Evolutionary conservation across 768 basidiomycete genomes (phyloP).

Genomic region (Naganishia friedmannii): DNA sequence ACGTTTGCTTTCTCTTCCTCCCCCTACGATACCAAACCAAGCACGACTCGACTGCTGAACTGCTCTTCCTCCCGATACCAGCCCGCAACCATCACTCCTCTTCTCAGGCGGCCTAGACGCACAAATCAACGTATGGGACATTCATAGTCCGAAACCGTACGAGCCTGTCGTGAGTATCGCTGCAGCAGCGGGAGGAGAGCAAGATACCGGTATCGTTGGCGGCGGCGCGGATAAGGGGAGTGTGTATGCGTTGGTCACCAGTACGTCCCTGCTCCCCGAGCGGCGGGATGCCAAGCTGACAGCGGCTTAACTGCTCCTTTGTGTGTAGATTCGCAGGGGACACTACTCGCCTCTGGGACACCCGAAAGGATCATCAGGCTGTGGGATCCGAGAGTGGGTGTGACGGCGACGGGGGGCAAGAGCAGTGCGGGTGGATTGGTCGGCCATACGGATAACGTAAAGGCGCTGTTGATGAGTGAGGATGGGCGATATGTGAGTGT

Average conservation of each 20-base stretch:
- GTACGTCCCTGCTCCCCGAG: slow-evolving; percentile 35
- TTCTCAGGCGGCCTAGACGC: slow-evolving; percentile 81
- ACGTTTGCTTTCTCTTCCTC: slow-evolving; percentile 35
- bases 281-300: no score
- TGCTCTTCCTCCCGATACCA: background rate
- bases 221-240: slow-evolving; percentile 45
- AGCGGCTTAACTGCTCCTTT: no score
- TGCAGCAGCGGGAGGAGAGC: slow-evolving; percentile 35
- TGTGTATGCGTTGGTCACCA: slow-evolving; percentile 50
- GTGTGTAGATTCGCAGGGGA: slow-evolving; percentile 60
- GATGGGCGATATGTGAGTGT: slow-evolving; percentile 87
- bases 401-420: slow-evolving; percentile 56
- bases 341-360: slow-evolving; percentile 78
- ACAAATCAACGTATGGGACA: slow-evolving; percentile 91
- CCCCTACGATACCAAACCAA: background rate
- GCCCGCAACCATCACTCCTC: slow-evolving; percentile 31
- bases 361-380: slow-evolving; percentile 85
- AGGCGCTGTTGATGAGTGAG: slow-evolving; percentile 80
- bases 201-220: slow-evolving; percentile 36
- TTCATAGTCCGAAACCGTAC: slow-evolving; percentile 52
- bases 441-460: slow-evolving; percentile 95
- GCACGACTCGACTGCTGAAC: background rate
- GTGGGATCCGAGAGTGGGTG: slow-evolving; percentile 85
- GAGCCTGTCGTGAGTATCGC: slow-evolving; percentile 41
- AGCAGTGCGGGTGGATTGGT: slow-evolving; percentile 70